A percentile compares a stretch with the other conserved stretches of the same genome.
These are phyloP conservation scores for Kazachstania psychrophila DNA, from an alignment of 805 yeast species.

Conservation along the genomic window DNA sequence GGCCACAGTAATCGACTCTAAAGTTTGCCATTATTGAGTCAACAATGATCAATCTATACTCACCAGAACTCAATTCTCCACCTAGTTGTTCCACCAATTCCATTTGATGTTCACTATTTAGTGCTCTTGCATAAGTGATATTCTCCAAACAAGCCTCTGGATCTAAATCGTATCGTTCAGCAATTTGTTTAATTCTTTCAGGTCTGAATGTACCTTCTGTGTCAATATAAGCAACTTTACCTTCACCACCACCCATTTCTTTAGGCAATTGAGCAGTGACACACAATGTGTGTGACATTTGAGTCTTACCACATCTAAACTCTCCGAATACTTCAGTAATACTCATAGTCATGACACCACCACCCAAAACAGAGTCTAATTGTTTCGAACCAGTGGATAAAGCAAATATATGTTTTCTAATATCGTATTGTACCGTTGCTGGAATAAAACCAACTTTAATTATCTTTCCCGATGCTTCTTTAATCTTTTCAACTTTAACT, in stretches of 20 bases:
- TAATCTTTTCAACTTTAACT: conserved; percentile 67
- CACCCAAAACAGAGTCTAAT: conserved; percentile 60
- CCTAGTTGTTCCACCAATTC: conserved; percentile 63
- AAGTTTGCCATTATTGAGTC: conserved; percentile 76
- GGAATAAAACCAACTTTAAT: conserved; percentile 63
- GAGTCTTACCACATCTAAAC: conserved; percentile 76
- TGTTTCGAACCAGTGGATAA: conserved; percentile 67
- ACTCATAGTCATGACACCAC: conserved; percentile 69
- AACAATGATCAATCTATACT: conserved; percentile 49
- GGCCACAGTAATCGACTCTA: conserved; percentile 68
- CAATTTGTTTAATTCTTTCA: conserved; percentile 54
- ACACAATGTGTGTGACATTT: conserved; percentile 67
- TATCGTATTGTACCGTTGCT: conserved; percentile 57
- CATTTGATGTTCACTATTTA: conserved; percentile 71
- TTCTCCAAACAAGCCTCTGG: conserved; percentile 62
- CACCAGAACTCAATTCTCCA: conserved; percentile 55
- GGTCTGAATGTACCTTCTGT: conserved; percentile 81
- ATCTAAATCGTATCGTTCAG: conserved; percentile 58
- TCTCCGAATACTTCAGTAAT: conserved; percentile 77
- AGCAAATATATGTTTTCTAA: conserved; percentile 53
- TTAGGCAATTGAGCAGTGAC: conserved; percentile 67
- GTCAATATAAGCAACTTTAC: conserved; percentile 70
- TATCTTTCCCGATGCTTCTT: conserved; percentile 61
- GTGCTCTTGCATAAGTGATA: conserved; percentile 66
- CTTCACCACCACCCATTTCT: conserved; percentile 69